Conservation (phyloP, 139 green algal species). For the Zygnema circumcarinatum region DNA sequence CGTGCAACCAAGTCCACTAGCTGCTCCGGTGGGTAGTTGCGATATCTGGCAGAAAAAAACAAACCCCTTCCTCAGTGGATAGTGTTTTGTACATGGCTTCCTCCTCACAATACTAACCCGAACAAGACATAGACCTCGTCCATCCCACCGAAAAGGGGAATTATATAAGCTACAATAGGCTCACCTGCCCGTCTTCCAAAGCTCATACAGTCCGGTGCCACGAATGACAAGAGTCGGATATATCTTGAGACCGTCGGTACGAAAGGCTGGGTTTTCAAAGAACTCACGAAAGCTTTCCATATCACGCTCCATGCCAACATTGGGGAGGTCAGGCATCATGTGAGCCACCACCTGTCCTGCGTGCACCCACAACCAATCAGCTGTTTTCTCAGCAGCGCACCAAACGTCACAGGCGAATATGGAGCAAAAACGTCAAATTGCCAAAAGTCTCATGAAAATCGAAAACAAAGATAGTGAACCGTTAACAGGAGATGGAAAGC, state of each 20-base stretch:
- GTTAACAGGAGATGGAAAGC: too few species aligned
- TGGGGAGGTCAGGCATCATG: conserved; percentile 99
- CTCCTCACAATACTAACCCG: too few species aligned
- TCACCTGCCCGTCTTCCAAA: conserved; percentile 96
- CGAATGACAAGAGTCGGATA: conserved; percentile 84
- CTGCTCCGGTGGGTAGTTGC: conserved; percentile 67
- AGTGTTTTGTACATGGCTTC: too few species aligned
- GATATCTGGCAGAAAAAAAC: conserved; percentile 43
- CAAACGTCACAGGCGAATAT: not conserved
- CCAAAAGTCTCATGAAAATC: not conserved
- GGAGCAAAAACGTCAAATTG: too few species aligned
- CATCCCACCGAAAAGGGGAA: too few species aligned
- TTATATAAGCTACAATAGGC: too few species aligned
- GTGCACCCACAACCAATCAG: conserved; percentile 2
- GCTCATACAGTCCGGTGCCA: conserved; percentile 96
- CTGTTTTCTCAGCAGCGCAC: not conserved
- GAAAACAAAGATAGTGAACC: too few species aligned
- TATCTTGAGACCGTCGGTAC: conserved; percentile 92
- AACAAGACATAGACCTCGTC: too few species aligned
- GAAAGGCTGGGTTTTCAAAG: conserved; percentile 95
- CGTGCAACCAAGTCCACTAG: conserved; percentile 93
- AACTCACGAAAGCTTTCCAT: conserved; percentile 96
- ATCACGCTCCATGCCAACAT: conserved; percentile 96
- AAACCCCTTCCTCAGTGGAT: too few species aligned
- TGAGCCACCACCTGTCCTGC: conserved; percentile 78